Conservation (phyloP, 1,284 basidiomycete genomes). For the Agaricales sp. region DNA sequence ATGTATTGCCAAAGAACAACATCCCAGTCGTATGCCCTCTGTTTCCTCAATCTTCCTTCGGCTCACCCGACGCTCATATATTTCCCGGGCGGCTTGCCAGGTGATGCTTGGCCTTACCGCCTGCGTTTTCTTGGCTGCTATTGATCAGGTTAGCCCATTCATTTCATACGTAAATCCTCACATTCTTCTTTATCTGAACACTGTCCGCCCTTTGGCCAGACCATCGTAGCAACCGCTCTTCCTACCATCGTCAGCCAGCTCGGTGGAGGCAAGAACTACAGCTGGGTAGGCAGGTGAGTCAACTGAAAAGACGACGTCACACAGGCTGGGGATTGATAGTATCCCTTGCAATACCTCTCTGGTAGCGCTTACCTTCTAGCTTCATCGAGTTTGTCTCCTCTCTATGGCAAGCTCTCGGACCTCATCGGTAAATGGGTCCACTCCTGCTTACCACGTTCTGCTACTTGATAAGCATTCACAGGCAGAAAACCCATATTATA, state of each 20-base stretch:
- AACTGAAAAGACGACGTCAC: neutral
- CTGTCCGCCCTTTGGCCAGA: constrained; percentile 26
- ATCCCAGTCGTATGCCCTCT: constrained; percentile 30
- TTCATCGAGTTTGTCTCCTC: constrained; percentile 54
- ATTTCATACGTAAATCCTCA: constrained; percentile 7
- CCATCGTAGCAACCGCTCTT: constrained; percentile 72
- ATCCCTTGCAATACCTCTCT: no score
- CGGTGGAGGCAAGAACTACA: constrained; percentile 58
- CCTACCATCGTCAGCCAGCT: constrained; percentile 67
- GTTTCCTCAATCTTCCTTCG: constrained; percentile 1
- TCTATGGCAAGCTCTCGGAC: constrained; percentile 73
- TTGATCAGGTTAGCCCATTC: constrained; percentile 35
- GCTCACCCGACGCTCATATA: constrained; percentile 2
- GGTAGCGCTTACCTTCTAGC: constrained; percentile 64
- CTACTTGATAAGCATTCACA: constrained; percentile 9
- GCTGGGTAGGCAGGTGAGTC: constrained; percentile 67
- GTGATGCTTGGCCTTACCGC: constrained; percentile 48
- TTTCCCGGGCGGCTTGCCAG: constrained; percentile 15
- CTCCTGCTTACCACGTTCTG: constrained; percentile 4
- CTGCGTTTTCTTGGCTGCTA: constrained; percentile 43
- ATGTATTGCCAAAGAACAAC: constrained; percentile 43
- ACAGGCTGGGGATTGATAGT: no score
- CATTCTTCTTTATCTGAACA: neutral
- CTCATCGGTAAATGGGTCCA: constrained; percentile 29
- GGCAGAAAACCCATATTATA: constrained; percentile 74